A percentile compares a stretch with the other conserved stretches of the same genome.
Conservation (phyloP, 2,329 filamentous ascomycete genomes). For the Neopestalotiopsis sp. region DNA sequence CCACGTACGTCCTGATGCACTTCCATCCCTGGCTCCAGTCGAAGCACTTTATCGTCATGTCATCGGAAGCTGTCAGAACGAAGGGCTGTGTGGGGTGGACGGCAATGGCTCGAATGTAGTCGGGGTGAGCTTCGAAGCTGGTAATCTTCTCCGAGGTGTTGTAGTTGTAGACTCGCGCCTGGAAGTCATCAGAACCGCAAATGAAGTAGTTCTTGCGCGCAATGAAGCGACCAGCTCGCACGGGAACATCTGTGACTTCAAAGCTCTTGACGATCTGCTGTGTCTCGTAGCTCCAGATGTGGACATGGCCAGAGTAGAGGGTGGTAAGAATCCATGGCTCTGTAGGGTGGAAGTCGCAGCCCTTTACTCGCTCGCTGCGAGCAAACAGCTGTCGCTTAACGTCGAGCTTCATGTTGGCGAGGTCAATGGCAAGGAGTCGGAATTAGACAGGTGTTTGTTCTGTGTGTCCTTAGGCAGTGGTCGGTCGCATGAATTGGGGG, state of each 20-base stretch:
- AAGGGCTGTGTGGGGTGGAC: constrained; percentile 96
- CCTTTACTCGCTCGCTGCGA: constrained; percentile 92
- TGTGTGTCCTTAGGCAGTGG: not conserved
- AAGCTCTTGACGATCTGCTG: constrained; percentile 98
- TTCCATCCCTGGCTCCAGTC: constrained; percentile 99
- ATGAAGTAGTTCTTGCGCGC: constrained; percentile 99
- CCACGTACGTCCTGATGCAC: constrained; percentile 86
- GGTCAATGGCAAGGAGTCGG: not conserved
- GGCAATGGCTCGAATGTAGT: constrained; percentile 96
- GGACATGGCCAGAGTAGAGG: constrained; percentile 97
- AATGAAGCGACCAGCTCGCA: constrained; percentile 94
- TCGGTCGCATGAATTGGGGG: not conserved
- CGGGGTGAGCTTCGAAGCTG: constrained; percentile 94
- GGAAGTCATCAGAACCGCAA: constrained; percentile 92
- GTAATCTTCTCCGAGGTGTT: constrained; percentile 99
- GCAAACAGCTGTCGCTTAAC: constrained; percentile 80
- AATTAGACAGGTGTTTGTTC: constrained; percentile 1
- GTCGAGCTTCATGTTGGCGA: constrained; percentile 40
- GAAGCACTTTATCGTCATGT: constrained; percentile 99
- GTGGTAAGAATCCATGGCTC: constrained; percentile 98
- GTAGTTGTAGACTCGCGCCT: constrained; percentile 93
- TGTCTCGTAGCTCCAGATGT: constrained; percentile 99
- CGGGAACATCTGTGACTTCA: constrained; percentile 96
- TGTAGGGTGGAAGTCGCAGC: constrained; percentile 94
- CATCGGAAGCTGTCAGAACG: constrained; percentile 93